These are phyloP conservation scores for Leishmania turanica DNA, from an alignment of 208 protist genomes.

Conservation along the genomic window DNA sequence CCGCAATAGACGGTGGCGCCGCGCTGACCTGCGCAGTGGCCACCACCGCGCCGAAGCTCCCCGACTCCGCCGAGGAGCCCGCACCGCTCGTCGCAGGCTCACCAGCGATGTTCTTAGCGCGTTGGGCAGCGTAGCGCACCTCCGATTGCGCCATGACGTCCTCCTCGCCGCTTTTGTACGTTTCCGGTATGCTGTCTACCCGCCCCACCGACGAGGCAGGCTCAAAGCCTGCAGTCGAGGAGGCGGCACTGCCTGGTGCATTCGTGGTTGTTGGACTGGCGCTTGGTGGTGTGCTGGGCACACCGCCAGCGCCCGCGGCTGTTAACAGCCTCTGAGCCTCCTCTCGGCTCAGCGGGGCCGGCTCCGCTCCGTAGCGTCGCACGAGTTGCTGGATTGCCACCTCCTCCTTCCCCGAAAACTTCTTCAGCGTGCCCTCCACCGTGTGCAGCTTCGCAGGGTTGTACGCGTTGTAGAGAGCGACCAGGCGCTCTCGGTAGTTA, in stretches of 20 bases:
- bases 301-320: neutral
- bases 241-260: neutral
- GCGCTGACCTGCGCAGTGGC: neutral
- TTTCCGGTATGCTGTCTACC: conserved; percentile 39
- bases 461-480: conserved; percentile 54
- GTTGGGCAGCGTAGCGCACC: conserved; percentile 34
- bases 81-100: neutral
- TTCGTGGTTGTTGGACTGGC: neutral
- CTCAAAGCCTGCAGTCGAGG: neutral
- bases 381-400: conserved; percentile 51
- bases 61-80: neutral
- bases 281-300: conserved; percentile 8
- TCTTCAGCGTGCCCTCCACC: conserved; percentile 44
- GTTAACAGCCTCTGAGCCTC: conserved; percentile 12
- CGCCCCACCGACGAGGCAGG: conserved; percentile 13
- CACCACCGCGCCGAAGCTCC: neutral
- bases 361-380: conserved; percentile 58
- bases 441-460: conserved; percentile 52
- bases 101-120: neutral
- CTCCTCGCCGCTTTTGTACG: conserved; percentile 44
- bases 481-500: conserved; percentile 50
- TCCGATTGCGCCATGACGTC: conserved; percentile 39
- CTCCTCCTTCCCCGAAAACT: conserved; percentile 61
- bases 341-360: conserved; percentile 16
- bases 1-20: neutral